Conservation (phyloP, 257 asterid species). For the Fraxinus americana region DNA sequence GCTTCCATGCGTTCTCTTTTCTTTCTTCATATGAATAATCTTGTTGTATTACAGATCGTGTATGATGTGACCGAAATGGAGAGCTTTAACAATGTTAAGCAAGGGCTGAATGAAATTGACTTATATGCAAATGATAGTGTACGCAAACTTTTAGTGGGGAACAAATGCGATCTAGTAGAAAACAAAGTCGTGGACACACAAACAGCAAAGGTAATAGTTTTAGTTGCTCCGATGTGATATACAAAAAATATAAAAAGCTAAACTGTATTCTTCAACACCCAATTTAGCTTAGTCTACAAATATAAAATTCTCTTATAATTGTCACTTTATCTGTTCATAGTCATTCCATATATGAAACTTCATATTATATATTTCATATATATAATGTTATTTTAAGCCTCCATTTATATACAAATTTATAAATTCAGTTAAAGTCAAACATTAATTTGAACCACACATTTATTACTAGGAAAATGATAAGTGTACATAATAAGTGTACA, state of each 20-base stretch:
- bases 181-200: constrained; percentile 85
- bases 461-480: too few species aligned
- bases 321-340: not conserved
- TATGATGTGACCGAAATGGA: constrained; percentile 97
- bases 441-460: too few species aligned
- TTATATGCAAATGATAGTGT: constrained; percentile 92
- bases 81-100: constrained; percentile 97
- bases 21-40: constrained; percentile 13
- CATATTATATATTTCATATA: not conserved
- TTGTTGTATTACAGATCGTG: constrained; percentile 57
- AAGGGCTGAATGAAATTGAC: constrained; percentile 91
- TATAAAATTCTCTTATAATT: not conserved
- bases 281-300: not conserved
- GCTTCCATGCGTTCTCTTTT: not conserved
- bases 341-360: not conserved
- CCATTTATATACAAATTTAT: too few species aligned
- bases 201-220: constrained; percentile 66
- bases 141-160: constrained; percentile 94
- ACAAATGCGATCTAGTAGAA: constrained; percentile 95
- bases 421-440: too few species aligned
- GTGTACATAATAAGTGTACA: too few species aligned
- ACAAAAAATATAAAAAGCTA: not conserved
- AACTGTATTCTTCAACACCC: not conserved
- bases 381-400: too few species aligned
- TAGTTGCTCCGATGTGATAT: not conserved